Percentiles rank a stretch among this genome's conserved stretches.
Conservation (phyloP, 1,139 yeast species). For the Meyerozyma sp. region DNA sequence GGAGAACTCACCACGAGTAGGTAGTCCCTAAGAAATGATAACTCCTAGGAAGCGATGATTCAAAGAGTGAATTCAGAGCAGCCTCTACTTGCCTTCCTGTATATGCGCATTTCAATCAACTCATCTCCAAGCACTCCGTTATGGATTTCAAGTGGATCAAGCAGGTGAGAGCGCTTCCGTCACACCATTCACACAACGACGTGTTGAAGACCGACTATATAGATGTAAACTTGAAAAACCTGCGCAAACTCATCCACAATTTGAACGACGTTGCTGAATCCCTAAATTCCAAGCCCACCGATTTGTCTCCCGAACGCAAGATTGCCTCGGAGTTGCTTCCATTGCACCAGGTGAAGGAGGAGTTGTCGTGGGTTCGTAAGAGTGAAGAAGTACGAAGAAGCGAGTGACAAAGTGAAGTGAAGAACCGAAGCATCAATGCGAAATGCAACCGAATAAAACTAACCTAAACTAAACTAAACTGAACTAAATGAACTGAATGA, state of each 20-base stretch:
- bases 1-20: too few relatives aligned
- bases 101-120: background rate
- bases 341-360: background rate
- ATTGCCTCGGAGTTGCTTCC: background rate
- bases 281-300: constrained; percentile 7
- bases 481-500: background rate
- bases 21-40: too few relatives aligned
- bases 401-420: background rate
- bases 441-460: too few relatives aligned
- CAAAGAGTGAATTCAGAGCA: background rate
- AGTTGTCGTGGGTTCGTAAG: constrained; percentile 1
- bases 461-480: background rate
- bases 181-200: constrained; percentile 33
- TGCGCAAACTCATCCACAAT: constrained; percentile 33
- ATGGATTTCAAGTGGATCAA: constrained; percentile 24
- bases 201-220: constrained; percentile 38
- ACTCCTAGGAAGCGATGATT: too few relatives aligned
- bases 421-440: background rate
- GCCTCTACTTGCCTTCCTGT: background rate
- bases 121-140: background rate
- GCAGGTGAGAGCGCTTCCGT: constrained; percentile 34
- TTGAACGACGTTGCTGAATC: constrained; percentile 20
- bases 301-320: background rate
- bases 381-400: too few relatives aligned
- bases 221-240: constrained; percentile 41